These are phyloP conservation scores for Scutellaria baicalensis DNA, from an alignment of 257 asterid species.

Conservation along the genomic window DNA sequence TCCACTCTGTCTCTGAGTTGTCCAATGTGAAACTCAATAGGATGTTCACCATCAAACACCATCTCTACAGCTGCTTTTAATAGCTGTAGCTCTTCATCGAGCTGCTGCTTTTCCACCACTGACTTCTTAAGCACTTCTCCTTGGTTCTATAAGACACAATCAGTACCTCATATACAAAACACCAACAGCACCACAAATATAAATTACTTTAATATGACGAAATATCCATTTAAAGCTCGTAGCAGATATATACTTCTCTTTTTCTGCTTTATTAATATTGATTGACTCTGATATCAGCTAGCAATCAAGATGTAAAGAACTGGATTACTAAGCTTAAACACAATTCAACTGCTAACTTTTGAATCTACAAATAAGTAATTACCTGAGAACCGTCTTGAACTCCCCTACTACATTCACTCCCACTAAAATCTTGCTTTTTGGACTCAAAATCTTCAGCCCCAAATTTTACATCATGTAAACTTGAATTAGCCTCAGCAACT, in stretches of 20 bases:
- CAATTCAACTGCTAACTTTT: background rate
- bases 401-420: background rate
- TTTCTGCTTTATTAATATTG: background rate
- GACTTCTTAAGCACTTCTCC: conserved; percentile 17
- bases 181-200: background rate
- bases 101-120: conserved; percentile 18
- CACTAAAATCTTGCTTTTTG: background rate
- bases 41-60: conserved; percentile 29
- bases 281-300: background rate
- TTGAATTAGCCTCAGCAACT: conserved; percentile 13
- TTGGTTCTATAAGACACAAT: conserved; percentile 14
- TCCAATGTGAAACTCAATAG: conserved; percentile 34
- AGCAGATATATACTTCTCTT: background rate
- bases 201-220: background rate
- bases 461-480: background rate
- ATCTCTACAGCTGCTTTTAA: conserved; percentile 40
- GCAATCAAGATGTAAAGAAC: background rate
- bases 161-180: conserved; percentile 2
- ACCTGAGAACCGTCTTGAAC: conserved; percentile 19
- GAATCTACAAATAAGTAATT: background rate
- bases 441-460: conserved; percentile 12
- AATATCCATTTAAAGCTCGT: background rate
- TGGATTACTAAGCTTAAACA: background rate
- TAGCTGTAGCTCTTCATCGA: conserved; percentile 31
- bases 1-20: conserved; percentile 43